These are phyloP conservation scores for Bruguiera gymnorhiza DNA, from an alignment of 345 rosid species.

Conservation along the genomic window DNA sequence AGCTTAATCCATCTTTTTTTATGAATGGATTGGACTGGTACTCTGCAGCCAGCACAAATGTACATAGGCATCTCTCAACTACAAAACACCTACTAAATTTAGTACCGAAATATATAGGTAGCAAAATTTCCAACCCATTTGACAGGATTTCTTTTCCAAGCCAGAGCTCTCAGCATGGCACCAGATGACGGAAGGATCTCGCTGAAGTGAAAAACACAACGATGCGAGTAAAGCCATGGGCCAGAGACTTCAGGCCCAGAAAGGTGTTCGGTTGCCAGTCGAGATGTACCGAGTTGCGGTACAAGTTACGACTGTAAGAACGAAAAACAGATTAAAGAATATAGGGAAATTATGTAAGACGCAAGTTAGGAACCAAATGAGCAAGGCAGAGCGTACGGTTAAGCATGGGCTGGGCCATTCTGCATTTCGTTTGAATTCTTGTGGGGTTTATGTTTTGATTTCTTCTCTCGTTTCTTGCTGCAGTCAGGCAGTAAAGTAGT, in stretches of 20 bases:
- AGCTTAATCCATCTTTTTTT: no score
- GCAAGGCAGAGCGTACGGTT: constrained; percentile 10
- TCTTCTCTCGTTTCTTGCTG: constrained; percentile 87
- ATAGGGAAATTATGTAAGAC: no score
- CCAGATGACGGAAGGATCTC: neutral
- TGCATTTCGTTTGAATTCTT: constrained; percentile 49
- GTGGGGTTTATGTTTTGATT: constrained; percentile 76
- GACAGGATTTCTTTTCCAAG: neutral
- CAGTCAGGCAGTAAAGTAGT: constrained; percentile 27
- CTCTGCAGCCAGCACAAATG: no score
- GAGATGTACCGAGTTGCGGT: neutral
- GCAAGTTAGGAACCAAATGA: no score
- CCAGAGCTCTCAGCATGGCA: neutral
- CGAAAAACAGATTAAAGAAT: no score
- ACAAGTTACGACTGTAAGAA: neutral
- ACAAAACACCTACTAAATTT: no score
- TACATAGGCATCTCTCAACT: no score
- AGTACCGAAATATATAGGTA: no score
- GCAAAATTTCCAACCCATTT: no score
- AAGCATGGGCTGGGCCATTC: constrained; percentile 28
- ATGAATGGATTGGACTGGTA: no score
- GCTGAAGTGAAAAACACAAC: neutral
- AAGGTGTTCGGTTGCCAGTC: neutral
- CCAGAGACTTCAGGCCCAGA: neutral
- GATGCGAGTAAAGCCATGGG: neutral